Conservation (phyloP, 495 filamentous ascomycete genomes). For the Beverwykella pulmonaria region DNA sequence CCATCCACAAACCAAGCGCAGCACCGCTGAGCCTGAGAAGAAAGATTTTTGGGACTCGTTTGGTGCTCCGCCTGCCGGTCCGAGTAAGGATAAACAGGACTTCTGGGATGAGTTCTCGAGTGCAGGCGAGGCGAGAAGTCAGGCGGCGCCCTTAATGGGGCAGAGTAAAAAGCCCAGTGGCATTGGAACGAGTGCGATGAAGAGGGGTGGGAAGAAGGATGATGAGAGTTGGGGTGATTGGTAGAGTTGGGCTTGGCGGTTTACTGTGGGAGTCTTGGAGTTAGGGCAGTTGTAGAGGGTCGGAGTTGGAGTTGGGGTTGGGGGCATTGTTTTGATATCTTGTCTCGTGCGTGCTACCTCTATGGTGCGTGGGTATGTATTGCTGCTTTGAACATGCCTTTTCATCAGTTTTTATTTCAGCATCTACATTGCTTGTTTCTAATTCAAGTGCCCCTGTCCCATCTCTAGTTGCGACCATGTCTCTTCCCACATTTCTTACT, state of each 20-base stretch:
- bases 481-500: no score
- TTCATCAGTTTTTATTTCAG: no score
- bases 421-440: no score
- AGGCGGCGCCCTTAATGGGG: conserved; percentile 48
- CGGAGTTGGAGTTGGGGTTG: no score
- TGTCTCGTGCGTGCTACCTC: neutral
- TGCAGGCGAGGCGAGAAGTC: conserved; percentile 35
- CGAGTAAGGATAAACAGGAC: conserved; percentile 45
- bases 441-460: no score
- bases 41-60: conserved; percentile 68
- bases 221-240: conserved; percentile 39
- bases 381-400: neutral
- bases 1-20: neutral
- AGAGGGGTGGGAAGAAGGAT: conserved; percentile 42
- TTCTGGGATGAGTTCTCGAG: conserved; percentile 73
- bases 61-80: conserved; percentile 41
- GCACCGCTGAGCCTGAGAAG: conserved; percentile 61
- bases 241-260: conserved; percentile 11
- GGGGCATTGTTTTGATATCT: conserved; percentile 7
- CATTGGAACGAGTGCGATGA: conserved; percentile 40
- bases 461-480: no score
- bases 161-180: conserved; percentile 21
- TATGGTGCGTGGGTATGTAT: neutral
- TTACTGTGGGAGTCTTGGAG: neutral
- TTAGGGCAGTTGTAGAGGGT: neutral